Evolutionary conservation across 2,329 filamentous ascomycete species (phyloP), one percentile per base, ranked within the genome.

Genomic region (Apiospora malaysiana): DNA sequence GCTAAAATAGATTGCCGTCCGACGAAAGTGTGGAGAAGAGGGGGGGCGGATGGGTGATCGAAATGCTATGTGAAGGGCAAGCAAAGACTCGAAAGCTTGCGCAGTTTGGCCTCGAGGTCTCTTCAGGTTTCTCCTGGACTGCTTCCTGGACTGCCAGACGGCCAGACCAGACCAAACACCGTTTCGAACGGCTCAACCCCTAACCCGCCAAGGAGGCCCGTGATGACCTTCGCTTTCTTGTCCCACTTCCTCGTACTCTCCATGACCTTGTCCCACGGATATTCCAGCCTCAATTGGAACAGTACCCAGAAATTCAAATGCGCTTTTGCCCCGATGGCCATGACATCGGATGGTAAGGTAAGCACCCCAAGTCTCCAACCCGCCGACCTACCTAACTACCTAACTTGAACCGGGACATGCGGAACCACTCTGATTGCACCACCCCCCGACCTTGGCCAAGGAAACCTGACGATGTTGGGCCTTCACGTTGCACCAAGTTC

Each of bases 1-100:
- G 46, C 67, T 51, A 51, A 51, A 51, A 47, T 68, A 68, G 40
- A 51, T 68, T 68, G 68, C 68, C 68, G 68, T 42, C 68, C 67
- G 65, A 43, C 18, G 40, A 63, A 46, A 43, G 68, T 69, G 68
- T 69, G 46, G 68, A 23, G 40, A 63, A 12, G 51, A 45, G 8
- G 7, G 40, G 37, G 37, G 4, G 40, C 4, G 12, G 40, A 63
- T 59, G 51, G 67, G 4, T 18, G 42, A 63, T 63, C 56, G 37
- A n/a, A n/a, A 63, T 63, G 56, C 32, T n/a, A 40, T 63, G 42
- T 45, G 23, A 67, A 63, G 56, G 56, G 56, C 56, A 63, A n/a
- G 37, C 10, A 42, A 42, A 42, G 12, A 9, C 42, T 45, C 42
- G 10, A 45, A 14, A 45, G 42, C 42, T 45, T 18, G 4, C 32